Base-by-base conservation (phyloP, 208 protist genomes). In the Sergeia podlipaevii region DNA sequence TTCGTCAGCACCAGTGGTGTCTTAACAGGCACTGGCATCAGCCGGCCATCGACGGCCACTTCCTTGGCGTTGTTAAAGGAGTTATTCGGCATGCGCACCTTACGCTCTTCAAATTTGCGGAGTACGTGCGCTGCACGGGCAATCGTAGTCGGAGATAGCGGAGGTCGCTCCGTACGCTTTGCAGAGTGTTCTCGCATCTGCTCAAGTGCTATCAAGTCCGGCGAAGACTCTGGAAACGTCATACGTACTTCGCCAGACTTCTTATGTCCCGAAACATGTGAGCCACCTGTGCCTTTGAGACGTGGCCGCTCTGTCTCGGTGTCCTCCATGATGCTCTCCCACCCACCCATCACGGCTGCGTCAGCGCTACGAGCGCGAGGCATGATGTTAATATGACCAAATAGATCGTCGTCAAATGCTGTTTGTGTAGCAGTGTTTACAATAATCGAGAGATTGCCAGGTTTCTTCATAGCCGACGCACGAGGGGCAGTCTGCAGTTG, bases 381-480 rank as follows among this genome's bases (percentile, higher is more conserved):
- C 28, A 58, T 55, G 44, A 80, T 51, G 5, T 80, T 51, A 34
- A 80, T 82, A 11, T 59, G 47, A 17, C 70, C 71, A 17, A 71
- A 42, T 37, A 77, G 59, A 32, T 48, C 60, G 18, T 43, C 20
- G n/a, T 30, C 13, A 13, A 18, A 18, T 46, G 0, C 29, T 4
- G 34, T 46, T 41, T 60, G 30, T 23, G 24, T 15, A 4, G 23
- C 51, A 7, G 37, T 6, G 10, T 33, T n/a, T 2, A 59, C 42
- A 23, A 33, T 33, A 17, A 8, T 47, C 24, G 13, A 29, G 15
- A 23, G 13, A 20, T 1, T 8, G 13, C 21, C 32, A 2, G 53
- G 43, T 44, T 78, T 78, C 64, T 81, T 86, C 47, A 86, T 43
- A 10, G 67, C 78, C 7, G 74, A 79, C 17, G 54, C 47, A 11